Evolutionary conservation across 1,284 basidiomycete species (phyloP), one percentile per base, ranked within the genome.

Genomic region (Sporisorium sorghi): DNA sequence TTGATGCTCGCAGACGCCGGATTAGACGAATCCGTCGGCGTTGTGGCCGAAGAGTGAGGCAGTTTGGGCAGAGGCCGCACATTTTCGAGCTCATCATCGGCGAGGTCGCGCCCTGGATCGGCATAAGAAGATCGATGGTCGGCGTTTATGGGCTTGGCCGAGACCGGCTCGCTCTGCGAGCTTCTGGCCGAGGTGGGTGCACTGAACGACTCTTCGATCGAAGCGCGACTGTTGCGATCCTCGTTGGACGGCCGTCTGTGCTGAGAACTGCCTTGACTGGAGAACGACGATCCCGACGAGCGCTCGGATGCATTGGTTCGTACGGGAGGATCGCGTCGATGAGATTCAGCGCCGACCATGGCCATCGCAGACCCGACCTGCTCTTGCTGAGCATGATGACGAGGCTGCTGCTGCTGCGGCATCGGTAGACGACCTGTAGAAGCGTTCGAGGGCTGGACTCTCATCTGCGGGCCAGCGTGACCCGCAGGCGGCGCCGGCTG

Each of bases 261-360:
- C 57, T 61, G 51, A 23, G 67, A 68, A 30, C 66, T 64, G 23
- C 56, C 35, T 43, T 67, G 63, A 23, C 62, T 68, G 6, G 78
- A 78, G 60, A 77, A 81, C 7, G 78, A 80, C 24, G 76, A 80
- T 15, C 76, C 76, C 40, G 79, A 81, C 1, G 76, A 81, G 23
- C 78, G 70, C 56, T 79, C 79, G 7, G 79, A 71, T 7, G 72
- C 57, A 28, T 69, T 66, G 7, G 53, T 44, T 6, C 69, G 65
- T 0, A 58, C 39, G 7, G 56, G 66, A 47, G 67, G 63, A 28
- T 67, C 58, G 40, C 66, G 68, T 11, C 59, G 59, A 17, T 66
- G 58, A 2, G 54, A 47, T 8, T 73, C 61, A 50, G 49, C n/a
- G 21, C 28, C 51, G n/a, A 49, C 33, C 35, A 43, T 26, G 11